A percentile compares a stretch with the other conserved stretches of the same genome.
These are phyloP conservation scores for Tetrastigma voinierianum DNA, from an alignment of 164 flowering plant species.

Conservation along the genomic window DNA sequence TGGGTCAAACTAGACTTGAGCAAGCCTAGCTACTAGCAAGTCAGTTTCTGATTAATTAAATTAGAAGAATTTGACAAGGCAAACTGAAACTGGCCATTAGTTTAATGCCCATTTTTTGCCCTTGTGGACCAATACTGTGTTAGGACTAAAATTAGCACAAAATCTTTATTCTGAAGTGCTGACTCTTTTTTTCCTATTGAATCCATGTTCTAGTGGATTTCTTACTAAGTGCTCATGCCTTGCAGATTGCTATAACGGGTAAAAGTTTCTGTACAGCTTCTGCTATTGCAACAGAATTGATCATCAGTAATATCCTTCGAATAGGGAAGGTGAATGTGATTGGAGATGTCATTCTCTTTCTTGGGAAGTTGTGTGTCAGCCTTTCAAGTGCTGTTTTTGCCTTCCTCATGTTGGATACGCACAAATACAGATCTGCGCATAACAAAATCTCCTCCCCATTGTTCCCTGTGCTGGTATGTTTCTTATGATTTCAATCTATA, in stretches of 20 bases:
- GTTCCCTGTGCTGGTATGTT: constrained; percentile 83
- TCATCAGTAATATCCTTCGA: constrained; percentile 81
- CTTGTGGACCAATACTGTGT: no score
- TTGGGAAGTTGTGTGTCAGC: constrained; percentile 94
- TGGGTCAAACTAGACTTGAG: no score
- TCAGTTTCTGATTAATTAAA: no score
- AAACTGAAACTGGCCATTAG: neutral
- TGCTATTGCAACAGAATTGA: constrained; percentile 79
- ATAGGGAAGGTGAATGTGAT: constrained; percentile 92
- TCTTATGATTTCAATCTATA: no score
- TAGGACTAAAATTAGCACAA: no score
- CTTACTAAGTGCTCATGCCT: neutral
- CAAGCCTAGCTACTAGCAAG: no score
- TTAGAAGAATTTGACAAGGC: no score
- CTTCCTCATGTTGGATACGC: constrained; percentile 88
- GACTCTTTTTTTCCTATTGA: neutral
- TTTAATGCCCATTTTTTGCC: neutral
- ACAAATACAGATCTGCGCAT: constrained; percentile 79
- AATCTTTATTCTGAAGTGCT: no score
- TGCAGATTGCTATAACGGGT: constrained; percentile 96
- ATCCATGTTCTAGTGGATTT: neutral
- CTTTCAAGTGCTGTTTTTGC: constrained; percentile 81
- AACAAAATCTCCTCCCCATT: constrained; percentile 90
- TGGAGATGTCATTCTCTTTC: constrained; percentile 90
- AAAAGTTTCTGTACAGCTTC: constrained; percentile 89